Evolutionary conservation across 441 rosid species (phyloP), one percentile per base, ranked within the genome.

Genomic region (Bocquillonia castaneifolia): DNA sequence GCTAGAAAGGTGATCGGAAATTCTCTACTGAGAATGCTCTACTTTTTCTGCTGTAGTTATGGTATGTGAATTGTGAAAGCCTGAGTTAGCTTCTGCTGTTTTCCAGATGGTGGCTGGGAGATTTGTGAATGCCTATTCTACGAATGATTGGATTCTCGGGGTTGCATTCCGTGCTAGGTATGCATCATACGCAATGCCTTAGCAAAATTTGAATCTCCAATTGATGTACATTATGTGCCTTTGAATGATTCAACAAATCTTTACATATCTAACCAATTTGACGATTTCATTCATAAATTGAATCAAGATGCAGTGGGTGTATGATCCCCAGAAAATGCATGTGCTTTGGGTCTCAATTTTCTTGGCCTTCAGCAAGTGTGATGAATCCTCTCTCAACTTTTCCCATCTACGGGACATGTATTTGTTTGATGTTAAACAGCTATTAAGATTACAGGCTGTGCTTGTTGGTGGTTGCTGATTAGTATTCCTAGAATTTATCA

Each of bases 101-200:
- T 65, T 72, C 64, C 80, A 93, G 98, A 86, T 89, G 91, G 98
- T 93, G 70, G 91, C 96, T 29, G 98, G 96, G 70, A 85, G 98
- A 78, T 93, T 93, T 81, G 78, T 91, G 68, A 93, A 89, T 78
- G 91, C 85, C 53, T 89, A 91, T 79, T 88, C 97, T 31, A 76
- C 86, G 59, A 84, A 83, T 68, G 98, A 93, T 64, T 93, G 98
- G 97, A 93, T 81, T 36, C 97, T 93, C 51, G 97, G 91, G 73
- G 71, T 91, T 69, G 94, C 90, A 72, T 91, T 86, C 74, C 98
- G 98, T 22, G 96, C 98, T 28, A 93, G 96, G 98, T 93, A 84
- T 15, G 67, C 51, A 29, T 55, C 58, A 40, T 74, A 61, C 60
- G 10, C 22, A 8, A 36, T 36, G 29, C 69, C 22, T 22, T 28